Conservation (phyloP, 768 basidiomycete species). For the Agrocybe pediades region DNA sequence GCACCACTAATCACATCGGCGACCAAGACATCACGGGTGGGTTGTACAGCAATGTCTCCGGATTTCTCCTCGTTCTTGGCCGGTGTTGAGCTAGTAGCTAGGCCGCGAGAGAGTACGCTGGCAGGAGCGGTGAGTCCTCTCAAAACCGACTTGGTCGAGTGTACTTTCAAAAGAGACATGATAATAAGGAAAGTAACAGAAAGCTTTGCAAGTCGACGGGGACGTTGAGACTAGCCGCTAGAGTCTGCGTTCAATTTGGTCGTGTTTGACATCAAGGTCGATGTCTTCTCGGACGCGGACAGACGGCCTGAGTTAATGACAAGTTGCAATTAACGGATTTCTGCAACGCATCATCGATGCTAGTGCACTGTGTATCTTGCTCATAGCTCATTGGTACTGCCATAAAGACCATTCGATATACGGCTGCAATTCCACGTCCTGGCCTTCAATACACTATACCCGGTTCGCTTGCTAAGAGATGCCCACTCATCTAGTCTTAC, state of each 20-base stretch:
- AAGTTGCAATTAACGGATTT: slow-evolving; percentile 7
- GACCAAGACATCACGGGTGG: slow-evolving; percentile 64
- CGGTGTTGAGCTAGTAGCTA: slow-evolving; percentile 30
- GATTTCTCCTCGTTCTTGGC: slow-evolving; percentile 32
- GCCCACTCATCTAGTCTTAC: slow-evolving; percentile 19
- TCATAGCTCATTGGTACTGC: not conserved
- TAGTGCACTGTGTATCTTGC: slow-evolving; percentile 1
- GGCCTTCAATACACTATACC: not conserved
- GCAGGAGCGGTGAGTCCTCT: slow-evolving; percentile 23
- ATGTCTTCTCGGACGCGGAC: slow-evolving; percentile 1
- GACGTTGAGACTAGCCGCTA: not conserved
- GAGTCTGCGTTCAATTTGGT: slow-evolving; percentile 6
- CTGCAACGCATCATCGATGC: slow-evolving; percentile 16
- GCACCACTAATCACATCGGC: slow-evolving; percentile 88
- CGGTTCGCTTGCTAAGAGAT: slow-evolving; percentile 7
- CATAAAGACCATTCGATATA: too few relatives aligned
- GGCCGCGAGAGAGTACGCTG: slow-evolving; percentile 24
- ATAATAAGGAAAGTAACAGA: slow-evolving; percentile 3
- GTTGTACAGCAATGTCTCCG: slow-evolving; percentile 45
- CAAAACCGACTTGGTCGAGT: slow-evolving; percentile 28
- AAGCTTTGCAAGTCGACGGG: not conserved
- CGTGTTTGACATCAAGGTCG: slow-evolving; percentile 4
- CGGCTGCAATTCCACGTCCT: not conserved
- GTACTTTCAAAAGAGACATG: slow-evolving; percentile 62
- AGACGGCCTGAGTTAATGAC: slow-evolving; percentile 13